Base-by-base conservation (phyloP, 129 eudicot genomes). In the Mikania micrantha region DNA sequence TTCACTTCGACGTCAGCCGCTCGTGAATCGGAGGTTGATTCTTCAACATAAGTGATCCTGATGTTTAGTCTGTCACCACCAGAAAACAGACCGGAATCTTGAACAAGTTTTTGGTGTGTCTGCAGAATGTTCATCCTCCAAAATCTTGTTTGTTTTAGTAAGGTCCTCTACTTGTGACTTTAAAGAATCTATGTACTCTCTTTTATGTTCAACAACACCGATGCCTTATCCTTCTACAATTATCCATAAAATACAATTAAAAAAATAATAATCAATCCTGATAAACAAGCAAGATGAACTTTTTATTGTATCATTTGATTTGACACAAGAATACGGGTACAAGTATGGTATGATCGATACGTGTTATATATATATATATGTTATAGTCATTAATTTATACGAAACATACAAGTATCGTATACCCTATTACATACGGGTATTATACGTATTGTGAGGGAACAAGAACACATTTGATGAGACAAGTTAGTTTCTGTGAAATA, bases 141-240 rank as follows among this genome's bases (percentile, higher is more conserved):
- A 63, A 10, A 76, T 72, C 64, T 82, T 78, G 74, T 84, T 92
- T 62, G 72, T 86, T 74, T 60, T 77, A 13, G 42, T 76, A 41
- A 92, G 92, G 67, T 80, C 86, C 15, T 56, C 80, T 53, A 92
- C 71, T 82, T 80, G 85, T 11, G 77, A 64, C 63, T 68, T 84
- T 34, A 92, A 68, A 0, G 84, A 78, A 61, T 59, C 77, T 83
- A 92, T 36, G 80, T 82, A 86, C n/a, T n/a, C 74, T 88, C 89
- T 32, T 71, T 77, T 17, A 95, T 84, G 42, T 73, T 77, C 40
- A 67, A 60, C 6, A 92, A 79, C 42, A 92, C 95, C 1, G 98
- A 73, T 58, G 95, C 91, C 60, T 88, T 92, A 56, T 86, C 96
- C 69, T 80, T 92, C 98, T 92, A 72, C 31, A 60, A 32, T 49